Percentiles rank a stretch among this genome's conserved stretches.
Evolutionary conservation across 2,329 filamentous ascomycete genomes (phyloP).

Genomic region (Neofusicoccum ribis): DNA sequence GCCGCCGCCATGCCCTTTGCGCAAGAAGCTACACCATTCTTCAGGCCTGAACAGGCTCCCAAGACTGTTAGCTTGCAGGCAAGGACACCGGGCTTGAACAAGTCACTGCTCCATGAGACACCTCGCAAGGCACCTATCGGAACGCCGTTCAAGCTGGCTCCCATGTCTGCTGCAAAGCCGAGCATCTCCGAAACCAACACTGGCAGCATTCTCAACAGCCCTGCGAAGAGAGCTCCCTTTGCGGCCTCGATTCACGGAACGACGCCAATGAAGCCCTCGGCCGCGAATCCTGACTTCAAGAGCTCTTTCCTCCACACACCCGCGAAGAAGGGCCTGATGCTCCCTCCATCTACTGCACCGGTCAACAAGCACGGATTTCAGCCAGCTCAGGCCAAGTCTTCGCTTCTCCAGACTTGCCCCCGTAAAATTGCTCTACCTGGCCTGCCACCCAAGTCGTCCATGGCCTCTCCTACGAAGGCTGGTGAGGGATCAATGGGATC

Average conservation of each 20-base stretch:
- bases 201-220: slow-evolving; percentile 10
- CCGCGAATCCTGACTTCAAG: slow-evolving; percentile 3
- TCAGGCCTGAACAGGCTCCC: not conserved
- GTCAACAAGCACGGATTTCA: slow-evolving; percentile 5
- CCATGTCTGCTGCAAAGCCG: slow-evolving; percentile 15
- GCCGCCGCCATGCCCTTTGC: slow-evolving; percentile 6
- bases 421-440: slow-evolving; percentile 16
- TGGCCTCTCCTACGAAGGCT: not conserved
- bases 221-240: slow-evolving; percentile 12
- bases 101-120: slow-evolving; percentile 18
- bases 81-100: slow-evolving; percentile 8
- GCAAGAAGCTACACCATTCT: slow-evolving; percentile 12
- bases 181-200: not conserved
- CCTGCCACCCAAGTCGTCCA: not conserved
- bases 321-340: slow-evolving; percentile 20
- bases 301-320: slow-evolving; percentile 15
- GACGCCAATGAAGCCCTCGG: slow-evolving; percentile 9
- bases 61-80: slow-evolving; percentile 10
- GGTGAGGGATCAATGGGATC: not conserved
- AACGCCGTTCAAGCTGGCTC: slow-evolving; percentile 20
- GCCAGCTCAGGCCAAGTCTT: not conserved
- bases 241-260: not conserved
- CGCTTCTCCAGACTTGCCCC: slow-evolving; percentile 21
- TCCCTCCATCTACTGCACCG: slow-evolving; percentile 17
- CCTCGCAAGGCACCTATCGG: slow-evolving; percentile 16